These are phyloP conservation scores for Ilex asprella DNA, from an alignment of 257 asterid species.

Conservation along the genomic window DNA sequence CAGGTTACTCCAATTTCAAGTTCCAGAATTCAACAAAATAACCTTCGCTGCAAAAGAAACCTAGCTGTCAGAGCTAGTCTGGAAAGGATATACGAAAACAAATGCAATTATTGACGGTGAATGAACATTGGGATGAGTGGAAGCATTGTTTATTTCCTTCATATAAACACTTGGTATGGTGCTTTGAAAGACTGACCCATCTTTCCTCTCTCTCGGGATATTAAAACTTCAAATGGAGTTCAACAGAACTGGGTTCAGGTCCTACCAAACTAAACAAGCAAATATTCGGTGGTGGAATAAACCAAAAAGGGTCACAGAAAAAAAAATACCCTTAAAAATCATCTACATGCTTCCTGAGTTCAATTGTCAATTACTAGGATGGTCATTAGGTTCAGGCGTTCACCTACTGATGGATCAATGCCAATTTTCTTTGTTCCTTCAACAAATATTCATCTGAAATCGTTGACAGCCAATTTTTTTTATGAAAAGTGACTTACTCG, in stretches of 20 bases:
- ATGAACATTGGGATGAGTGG: not conserved
- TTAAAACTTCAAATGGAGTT: not conserved
- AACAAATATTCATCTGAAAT: too few species aligned
- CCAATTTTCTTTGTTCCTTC: too few species aligned
- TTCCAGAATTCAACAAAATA: slow-evolving; percentile 40
- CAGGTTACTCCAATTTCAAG: too few species aligned
- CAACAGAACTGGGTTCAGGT: not conserved
- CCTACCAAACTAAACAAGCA: not conserved
- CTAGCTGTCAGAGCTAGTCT: too few species aligned
- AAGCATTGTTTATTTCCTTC: not conserved
- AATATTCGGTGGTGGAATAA: not conserved
- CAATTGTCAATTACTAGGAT: too few species aligned
- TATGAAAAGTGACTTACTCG: slow-evolving; percentile 39
- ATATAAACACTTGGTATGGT: not conserved
- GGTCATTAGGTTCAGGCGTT: too few species aligned
- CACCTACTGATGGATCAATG: not conserved
- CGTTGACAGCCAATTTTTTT: too few species aligned
- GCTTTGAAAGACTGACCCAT: not conserved
- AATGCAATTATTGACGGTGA: too few species aligned
- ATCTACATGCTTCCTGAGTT: too few species aligned
- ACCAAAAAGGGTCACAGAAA: too few species aligned
- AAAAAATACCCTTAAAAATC: not conserved
- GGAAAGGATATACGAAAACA: too few species aligned
- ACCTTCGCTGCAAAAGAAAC: slow-evolving; percentile 38
- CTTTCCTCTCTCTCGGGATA: not conserved